Evolutionary conservation across 352 stramenopile genomes (phyloP).

Genomic region (Peronospora tabacina): DNA sequence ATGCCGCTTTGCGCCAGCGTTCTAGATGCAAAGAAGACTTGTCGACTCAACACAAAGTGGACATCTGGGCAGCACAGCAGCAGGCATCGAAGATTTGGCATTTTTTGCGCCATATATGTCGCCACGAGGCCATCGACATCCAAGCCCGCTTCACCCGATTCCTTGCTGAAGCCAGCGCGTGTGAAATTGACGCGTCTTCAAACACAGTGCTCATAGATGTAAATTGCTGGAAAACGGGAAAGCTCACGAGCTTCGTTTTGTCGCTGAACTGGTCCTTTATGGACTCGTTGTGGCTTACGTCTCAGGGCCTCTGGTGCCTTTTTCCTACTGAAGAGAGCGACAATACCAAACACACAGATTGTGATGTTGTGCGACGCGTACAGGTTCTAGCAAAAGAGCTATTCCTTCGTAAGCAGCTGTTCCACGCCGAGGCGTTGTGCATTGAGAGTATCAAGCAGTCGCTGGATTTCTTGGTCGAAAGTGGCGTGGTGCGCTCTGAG

Average conservation of each 20-base stretch:
- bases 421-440: conserved; percentile 61
- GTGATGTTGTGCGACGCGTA: conserved; percentile 43
- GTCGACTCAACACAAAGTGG: conserved; percentile 11
- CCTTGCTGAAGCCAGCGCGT: conserved; percentile 21
- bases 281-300: conserved; percentile 62
- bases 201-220: conserved; percentile 28
- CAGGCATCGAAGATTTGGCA: conserved; percentile 45
- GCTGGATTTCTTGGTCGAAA: conserved; percentile 54
- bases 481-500: conserved; percentile 31
- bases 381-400: conserved; percentile 50
- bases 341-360: conserved; percentile 26
- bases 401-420: conserved; percentile 34
- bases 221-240: conserved; percentile 31
- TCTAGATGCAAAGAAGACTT: conserved; percentile 7
- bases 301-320: conserved; percentile 41
- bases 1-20: conserved; percentile 28
- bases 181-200: conserved; percentile 12
- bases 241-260: conserved; percentile 49
- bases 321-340: conserved; percentile 5
- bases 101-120: conserved; percentile 65
- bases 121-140: conserved; percentile 45
- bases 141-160: conserved; percentile 31
- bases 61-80: conserved; percentile 29
- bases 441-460: conserved; percentile 72
- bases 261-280: conserved; percentile 73